These are phyloP conservation scores for Acacia confusa DNA, from an alignment of 306 rosid species.

Conservation along the genomic window DNA sequence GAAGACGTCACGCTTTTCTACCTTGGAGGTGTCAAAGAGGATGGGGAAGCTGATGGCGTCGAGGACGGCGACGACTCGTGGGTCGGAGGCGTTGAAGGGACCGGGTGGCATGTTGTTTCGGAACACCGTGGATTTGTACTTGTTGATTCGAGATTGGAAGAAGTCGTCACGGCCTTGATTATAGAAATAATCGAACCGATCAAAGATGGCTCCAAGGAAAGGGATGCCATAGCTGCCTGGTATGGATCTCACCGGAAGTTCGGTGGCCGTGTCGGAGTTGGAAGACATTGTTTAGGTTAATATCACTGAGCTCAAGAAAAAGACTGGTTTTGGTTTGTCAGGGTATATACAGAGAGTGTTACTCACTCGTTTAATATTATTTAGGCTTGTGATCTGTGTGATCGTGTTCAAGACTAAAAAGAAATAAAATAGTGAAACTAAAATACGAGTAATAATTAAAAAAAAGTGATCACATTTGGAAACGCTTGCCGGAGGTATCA, in stretches of 20 bases:
- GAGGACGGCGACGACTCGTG: slow-evolving; percentile 64
- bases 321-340: neutral
- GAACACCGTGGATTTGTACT: slow-evolving; percentile 63
- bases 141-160: slow-evolving; percentile 32
- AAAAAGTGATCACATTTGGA: too few species aligned
- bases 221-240: slow-evolving; percentile 18
- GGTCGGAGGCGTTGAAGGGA: slow-evolving; percentile 53
- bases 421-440: too few species aligned
- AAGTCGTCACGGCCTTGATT: neutral
- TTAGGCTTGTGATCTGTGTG: too few species aligned
- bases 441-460: too few species aligned
- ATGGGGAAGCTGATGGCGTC: slow-evolving; percentile 62
- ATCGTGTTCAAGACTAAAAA: too few species aligned
- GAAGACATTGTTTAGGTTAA: neutral
- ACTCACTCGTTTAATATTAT: neutral
- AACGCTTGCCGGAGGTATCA: too few species aligned
- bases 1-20: slow-evolving; percentile 63
- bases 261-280: neutral
- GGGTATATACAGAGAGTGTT: neutral
- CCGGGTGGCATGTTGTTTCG: slow-evolving; percentile 81
- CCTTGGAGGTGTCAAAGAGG: slow-evolving; percentile 66
- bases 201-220: slow-evolving; percentile 3
- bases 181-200: slow-evolving; percentile 5
- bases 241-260: neutral
- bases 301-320: neutral